Base-by-base conservation (phyloP, 1,284 basidiomycete species). In the Apiotrichum veenhuisii region DNA sequence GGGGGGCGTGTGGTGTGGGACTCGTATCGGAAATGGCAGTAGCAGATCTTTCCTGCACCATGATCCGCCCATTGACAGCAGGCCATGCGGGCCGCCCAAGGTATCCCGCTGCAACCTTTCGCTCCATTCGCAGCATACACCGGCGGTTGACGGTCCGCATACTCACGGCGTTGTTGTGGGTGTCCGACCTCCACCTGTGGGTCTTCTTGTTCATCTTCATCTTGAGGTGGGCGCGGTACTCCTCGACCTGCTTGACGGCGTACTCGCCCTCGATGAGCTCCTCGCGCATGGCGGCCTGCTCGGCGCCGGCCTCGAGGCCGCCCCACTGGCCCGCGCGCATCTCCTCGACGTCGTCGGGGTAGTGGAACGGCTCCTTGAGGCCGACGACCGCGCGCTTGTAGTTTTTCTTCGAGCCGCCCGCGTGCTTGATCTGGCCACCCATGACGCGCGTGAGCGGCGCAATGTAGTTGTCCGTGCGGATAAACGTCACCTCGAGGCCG, bases 371-470 rank as follows among this genome's bases (percentile, higher is more conserved):
- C 65, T 93, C 86, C 37, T 86, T 84, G 58, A 95, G 82, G 33
- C 91, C 91, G 22, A 94, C 89, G 30, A 93, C 85, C 2, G 90
- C 89, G 47, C 89, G 85, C 75, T 95, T 95, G 80, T 90, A 92
- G 22, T 85, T 82, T 61, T 83, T 80, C 65, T 81, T 50, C 8
- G 58, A 50, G 5, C 75, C 73, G 61, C 54, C 72, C 65, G 49
- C 74, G 64, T 62, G 67, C 30, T 50, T 59, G 54, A 65, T 42
- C 50, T 61, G 51, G 3, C 67, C 70, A 10, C 55, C 65, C 26
- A 57, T 63, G 26, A 53, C 47, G 1, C 82, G 78, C 22, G 72
- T 73, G 15, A 85, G 64, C 25, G 84, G 82, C 0, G 84, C 84
- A 59, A 86, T 79, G 71, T 91, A 92, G 78, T 91, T 89, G 80